Evolutionary conservation across 1,284 basidiomycete species (phyloP), one percentile per base, ranked within the genome.

Genomic region (Schizopora paradoxa): DNA sequence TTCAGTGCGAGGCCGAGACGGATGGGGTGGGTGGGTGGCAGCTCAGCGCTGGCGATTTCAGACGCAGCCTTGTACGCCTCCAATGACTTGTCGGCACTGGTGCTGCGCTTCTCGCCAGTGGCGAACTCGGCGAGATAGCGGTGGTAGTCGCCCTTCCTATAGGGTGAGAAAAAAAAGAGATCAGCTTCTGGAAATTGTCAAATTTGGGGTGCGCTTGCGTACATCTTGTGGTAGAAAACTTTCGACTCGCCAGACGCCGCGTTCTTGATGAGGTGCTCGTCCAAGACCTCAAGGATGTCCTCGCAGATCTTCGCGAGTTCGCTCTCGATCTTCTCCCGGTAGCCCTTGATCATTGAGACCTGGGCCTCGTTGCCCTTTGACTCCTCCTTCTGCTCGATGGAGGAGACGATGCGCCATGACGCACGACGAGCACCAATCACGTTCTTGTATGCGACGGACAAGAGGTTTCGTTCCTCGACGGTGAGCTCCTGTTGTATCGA

Each of bases 191-290:
- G 1, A 21, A 18, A 21, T 18, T 22, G 26, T 21, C 43, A 34
- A 43, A 14, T 22, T n/a, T n/a, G n/a, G n/a, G n/a, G n/a, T n/a
- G n/a, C n/a, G n/a, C n/a, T 37, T 43, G 34, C 21, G 21, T 62
- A 95, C 94, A 99, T 98, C 88, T 99, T 99, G 85, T 98, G 95
- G 81, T 99, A 99, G 82, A 99, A 99, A 56, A 99, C 95, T 80
- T 98, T 98, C 56, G 90, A 94, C 76, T 99, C 96, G 65, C 96
- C 95, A 52, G 92, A 89, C 52, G 92, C 93, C 48, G 95, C 96
- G 27, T 92, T 95, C 55, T 96, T 95, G 63, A 99, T 98, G 59
- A 99, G 87, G 79, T 99, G 94, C 77, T 96, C 92, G 74, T 97
- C 94, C 56, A 99, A 89, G 52, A 99, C 94, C 58, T 93, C 86